Percentiles rank a stretch among this genome's conserved stretches.
Evolutionary conservation across 2,329 filamentous ascomycete genomes (phyloP).

Genomic region (Triangularia verruculosa): DNA sequence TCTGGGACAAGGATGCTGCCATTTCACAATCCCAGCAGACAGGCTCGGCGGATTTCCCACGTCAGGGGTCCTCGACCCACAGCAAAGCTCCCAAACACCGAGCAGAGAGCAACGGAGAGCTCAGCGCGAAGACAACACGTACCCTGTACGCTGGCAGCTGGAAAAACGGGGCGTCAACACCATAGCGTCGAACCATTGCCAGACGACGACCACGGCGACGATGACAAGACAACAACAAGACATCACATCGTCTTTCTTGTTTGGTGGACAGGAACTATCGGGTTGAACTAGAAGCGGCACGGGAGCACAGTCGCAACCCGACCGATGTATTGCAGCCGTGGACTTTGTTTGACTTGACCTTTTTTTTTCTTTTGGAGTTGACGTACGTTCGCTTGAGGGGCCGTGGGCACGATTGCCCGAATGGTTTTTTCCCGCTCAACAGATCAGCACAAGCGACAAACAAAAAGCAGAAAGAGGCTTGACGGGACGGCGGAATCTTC

Average conservation of each 20-base stretch:
- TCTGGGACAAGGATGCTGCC: constrained; percentile 19
- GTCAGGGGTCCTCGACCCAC: constrained; percentile 16
- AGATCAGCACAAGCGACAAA: constrained; percentile 11
- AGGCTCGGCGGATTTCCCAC: constrained; percentile 23
- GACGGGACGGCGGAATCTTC: constrained; percentile 12
- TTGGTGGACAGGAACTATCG: neutral
- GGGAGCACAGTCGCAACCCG: constrained; percentile 2
- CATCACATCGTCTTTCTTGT: neutral
- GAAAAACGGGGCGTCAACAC: constrained; percentile 14
- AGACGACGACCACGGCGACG: neutral
- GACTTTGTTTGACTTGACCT: neutral
- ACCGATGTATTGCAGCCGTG: neutral
- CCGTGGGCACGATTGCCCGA: neutral
- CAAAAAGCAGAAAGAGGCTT: neutral
- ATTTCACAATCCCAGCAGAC: constrained; percentile 23
- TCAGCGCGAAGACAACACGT: constrained; percentile 6
- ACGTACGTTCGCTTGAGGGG: neutral
- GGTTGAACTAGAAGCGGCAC: neutral
- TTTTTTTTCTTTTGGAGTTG: neutral
- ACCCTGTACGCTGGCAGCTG: constrained; percentile 11
- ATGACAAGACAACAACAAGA: constrained; percentile 2
- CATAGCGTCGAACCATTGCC: constrained; percentile 1
- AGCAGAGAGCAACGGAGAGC: neutral
- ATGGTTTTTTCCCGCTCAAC: constrained; percentile 8
- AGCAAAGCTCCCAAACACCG: neutral